phyloP scores from a whole-genome alignment of 1,284 basidiomycete genomes.

The Tylopilus sp. region DNA sequence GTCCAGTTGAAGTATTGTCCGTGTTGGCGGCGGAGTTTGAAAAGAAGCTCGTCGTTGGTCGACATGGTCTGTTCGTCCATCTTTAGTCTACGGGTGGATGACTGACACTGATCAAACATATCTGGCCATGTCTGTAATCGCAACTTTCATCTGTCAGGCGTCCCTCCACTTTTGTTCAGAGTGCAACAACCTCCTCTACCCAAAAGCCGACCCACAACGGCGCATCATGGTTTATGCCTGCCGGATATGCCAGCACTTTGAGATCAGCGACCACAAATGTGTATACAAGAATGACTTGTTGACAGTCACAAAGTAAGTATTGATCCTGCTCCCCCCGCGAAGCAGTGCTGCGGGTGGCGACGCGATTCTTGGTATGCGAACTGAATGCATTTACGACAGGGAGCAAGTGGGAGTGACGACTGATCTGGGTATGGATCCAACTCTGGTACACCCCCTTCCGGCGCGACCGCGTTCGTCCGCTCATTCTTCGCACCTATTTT shows the following conservation, averaged over 20 bases:
- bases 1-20: background rate
- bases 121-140: conserved; percentile 1
- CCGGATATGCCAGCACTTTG: conserved; percentile 87
- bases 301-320: conserved; percentile 84
- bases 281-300: conserved; percentile 94
- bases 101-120: conserved; percentile 14
- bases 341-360: conserved; percentile 10
- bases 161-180: conserved; percentile 85
- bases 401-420: conserved; percentile 91
- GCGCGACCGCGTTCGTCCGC: background rate
- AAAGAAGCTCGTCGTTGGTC: conserved; percentile 16
- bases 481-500: background rate
- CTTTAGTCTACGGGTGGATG: conserved; percentile 3
- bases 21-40: conserved; percentile 28
- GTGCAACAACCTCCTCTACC: conserved; percentile 94
- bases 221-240: conserved; percentile 91
- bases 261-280: conserved; percentile 82
- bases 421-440: conserved; percentile 89
- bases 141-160: conserved; percentile 40
- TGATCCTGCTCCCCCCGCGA: background rate
- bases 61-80: conserved; percentile 26
- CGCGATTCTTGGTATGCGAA: background rate
- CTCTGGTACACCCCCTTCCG: conserved; percentile 56
- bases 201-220: conserved; percentile 84
- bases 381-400: conserved; percentile 41